Conservation (phyloP, 441 rosid species). For the Arabidopsis hybrid region DNA sequence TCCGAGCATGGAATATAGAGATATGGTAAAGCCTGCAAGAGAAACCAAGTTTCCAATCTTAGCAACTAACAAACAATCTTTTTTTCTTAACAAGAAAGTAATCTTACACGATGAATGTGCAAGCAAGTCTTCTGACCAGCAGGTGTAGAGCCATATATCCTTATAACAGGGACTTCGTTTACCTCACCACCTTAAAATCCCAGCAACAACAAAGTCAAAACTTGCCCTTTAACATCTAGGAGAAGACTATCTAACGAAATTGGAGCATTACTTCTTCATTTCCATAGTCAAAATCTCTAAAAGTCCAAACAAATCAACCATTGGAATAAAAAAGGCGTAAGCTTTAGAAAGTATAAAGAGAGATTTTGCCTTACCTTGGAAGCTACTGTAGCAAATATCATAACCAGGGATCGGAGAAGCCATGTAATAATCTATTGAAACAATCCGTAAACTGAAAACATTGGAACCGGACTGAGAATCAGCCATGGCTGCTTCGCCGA, state of each 20-base stretch:
- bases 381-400: constrained; percentile 84
- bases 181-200: constrained; percentile 73
- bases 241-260: constrained; percentile 10
- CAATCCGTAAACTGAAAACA: constrained; percentile 82
- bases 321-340: not conserved
- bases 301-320: not conserved
- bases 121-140: constrained; percentile 95
- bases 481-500: constrained; percentile 46
- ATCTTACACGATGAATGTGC: constrained; percentile 79
- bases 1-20: constrained; percentile 84
- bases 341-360: not conserved
- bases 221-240: constrained; percentile 8
- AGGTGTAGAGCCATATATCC: constrained; percentile 92
- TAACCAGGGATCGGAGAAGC: constrained; percentile 77
- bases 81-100: not conserved
- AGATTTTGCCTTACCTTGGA: constrained; percentile 61
- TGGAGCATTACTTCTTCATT: constrained; percentile 1
- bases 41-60: constrained; percentile 22
- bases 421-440: constrained; percentile 86
- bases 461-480: constrained; percentile 57
- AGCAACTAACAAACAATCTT: not conserved
- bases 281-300: not conserved
- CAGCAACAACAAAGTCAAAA: constrained; percentile 8
- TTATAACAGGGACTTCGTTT: constrained; percentile 85
- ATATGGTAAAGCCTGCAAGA: constrained; percentile 87